Conservation (phyloP, 352 stramenopile species). For the Globisporangium yorkense region DNA sequence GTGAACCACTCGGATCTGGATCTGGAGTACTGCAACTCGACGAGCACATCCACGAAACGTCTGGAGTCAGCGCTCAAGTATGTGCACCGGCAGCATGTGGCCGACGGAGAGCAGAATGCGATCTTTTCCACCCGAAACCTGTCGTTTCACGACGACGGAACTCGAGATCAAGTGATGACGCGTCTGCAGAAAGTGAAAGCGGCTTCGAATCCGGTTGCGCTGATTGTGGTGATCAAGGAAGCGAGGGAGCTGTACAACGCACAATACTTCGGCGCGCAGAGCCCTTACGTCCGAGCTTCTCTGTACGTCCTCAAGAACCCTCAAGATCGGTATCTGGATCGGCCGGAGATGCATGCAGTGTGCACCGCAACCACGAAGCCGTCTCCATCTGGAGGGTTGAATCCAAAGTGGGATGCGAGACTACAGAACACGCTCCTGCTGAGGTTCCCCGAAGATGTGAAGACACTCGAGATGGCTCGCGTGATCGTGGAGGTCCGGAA, state of each 20-base stretch:
- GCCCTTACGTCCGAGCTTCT: conserved; percentile 76
- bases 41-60: conserved; percentile 62
- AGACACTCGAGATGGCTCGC: conserved; percentile 56
- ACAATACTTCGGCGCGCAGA: conserved; percentile 83
- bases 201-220: conserved; percentile 64
- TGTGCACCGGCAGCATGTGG: conserved; percentile 49
- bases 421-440: conserved; percentile 81
- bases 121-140: conserved; percentile 61
- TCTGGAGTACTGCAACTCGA: conserved; percentile 83
- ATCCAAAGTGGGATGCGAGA: conserved; percentile 68
- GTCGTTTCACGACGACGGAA: conserved; percentile 47
- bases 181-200: conserved; percentile 73
- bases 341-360: conserved; percentile 71
- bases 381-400: conserved; percentile 60
- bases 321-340: conserved; percentile 70
- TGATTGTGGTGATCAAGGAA: conserved; percentile 81
- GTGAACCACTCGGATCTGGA: conserved; percentile 84
- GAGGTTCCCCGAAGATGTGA: conserved; percentile 54
- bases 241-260: conserved; percentile 78
- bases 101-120: conserved; percentile 38
- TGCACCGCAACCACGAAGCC: conserved; percentile 77
- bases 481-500: conserved; percentile 87
- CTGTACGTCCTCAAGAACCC: conserved; percentile 80
- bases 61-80: conserved; percentile 72
- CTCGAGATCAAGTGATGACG: conserved; percentile 46